A percentile compares a stretch with the other conserved stretches of the same genome.
Conservation (phyloP, 768 basidiomycete genomes). For the Amanita fuliginea region DNA sequence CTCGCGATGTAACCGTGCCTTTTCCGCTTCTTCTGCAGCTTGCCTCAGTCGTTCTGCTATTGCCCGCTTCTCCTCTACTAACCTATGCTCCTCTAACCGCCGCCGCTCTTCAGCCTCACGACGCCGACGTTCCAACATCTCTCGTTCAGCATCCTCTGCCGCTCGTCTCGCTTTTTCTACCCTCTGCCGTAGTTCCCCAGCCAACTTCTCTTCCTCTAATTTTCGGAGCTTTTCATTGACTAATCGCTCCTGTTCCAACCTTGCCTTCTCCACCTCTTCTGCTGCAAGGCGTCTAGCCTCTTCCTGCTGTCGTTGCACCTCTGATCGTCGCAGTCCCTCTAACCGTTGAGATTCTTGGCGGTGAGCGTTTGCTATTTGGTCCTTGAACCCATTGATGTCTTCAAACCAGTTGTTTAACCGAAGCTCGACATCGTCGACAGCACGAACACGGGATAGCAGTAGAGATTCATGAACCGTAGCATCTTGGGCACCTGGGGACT, state of each 20-base stretch:
- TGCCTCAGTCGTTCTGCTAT: constrained; percentile 18
- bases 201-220: constrained; percentile 14
- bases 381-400: constrained; percentile 26
- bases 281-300: constrained; percentile 25
- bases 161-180: constrained; percentile 14
- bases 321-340: constrained; percentile 23
- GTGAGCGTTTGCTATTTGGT: constrained; percentile 28
- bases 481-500: constrained; percentile 30
- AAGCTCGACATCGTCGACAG: constrained; percentile 40
- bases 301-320: constrained; percentile 21
- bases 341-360: constrained; percentile 29
- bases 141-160: constrained; percentile 13
- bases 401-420: constrained; percentile 39
- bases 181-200: constrained; percentile 13
- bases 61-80: constrained; percentile 18
- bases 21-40: constrained; percentile 17
- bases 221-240: constrained; percentile 17
- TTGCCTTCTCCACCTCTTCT: constrained; percentile 24
- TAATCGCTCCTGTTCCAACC: constrained; percentile 20
- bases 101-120: constrained; percentile 13
- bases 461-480: constrained; percentile 34
- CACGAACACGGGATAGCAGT: constrained; percentile 34
- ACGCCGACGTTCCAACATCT: constrained; percentile 12
- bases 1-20: constrained; percentile 16
- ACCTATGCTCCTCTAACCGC: constrained; percentile 17